Percentiles rank a stretch among this genome's conserved stretches.
phyloP scores from a whole-genome alignment of 1,284 basidiomycete species.

The Tausonia pullulans region DNA sequence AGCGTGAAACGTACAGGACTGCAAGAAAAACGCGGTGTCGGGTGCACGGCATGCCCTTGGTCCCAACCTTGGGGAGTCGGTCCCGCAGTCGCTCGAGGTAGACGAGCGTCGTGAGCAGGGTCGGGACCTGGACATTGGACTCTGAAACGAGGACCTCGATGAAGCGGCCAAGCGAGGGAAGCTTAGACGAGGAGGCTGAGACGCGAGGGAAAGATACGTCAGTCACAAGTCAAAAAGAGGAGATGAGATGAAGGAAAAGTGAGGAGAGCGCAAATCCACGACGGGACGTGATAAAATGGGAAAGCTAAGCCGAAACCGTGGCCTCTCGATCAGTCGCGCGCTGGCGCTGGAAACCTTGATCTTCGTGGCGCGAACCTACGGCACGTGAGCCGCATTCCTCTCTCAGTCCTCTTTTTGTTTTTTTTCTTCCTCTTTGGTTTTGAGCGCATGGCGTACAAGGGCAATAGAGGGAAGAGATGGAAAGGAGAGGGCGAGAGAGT shows the following conservation, averaged over 20 bases:
- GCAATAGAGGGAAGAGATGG: not conserved
- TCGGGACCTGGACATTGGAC: conserved; percentile 85
- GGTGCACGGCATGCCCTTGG: conserved; percentile 52
- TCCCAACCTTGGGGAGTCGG: conserved; percentile 62
- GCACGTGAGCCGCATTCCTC: too few relatives aligned
- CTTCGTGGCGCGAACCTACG: too few relatives aligned
- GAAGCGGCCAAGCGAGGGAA: conserved; percentile 77
- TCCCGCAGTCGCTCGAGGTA: conserved; percentile 79
- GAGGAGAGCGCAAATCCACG: not conserved
- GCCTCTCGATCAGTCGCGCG: too few relatives aligned
- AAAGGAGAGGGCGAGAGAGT: conserved; percentile 1
- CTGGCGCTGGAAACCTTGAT: too few relatives aligned
- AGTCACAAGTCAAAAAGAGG: not conserved
- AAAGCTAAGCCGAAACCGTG: too few relatives aligned
- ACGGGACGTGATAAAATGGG: too few relatives aligned
- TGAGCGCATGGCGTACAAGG: too few relatives aligned
- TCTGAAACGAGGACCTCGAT: conserved; percentile 71
- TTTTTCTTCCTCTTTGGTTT: too few relatives aligned
- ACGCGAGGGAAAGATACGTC: conserved; percentile 8
- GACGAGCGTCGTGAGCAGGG: conserved; percentile 80
- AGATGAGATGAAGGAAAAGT: not conserved
- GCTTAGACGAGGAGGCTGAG: conserved; percentile 22
- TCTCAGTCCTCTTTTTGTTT: too few relatives aligned
- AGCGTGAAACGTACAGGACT: not conserved
- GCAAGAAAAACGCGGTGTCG: conserved; percentile 14